A percentile compares a stretch with the other conserved stretches of the same genome.
Evolutionary conservation across 1,139 yeast species (phyloP).

Genomic region (Yamadazyma epiphylla): DNA sequence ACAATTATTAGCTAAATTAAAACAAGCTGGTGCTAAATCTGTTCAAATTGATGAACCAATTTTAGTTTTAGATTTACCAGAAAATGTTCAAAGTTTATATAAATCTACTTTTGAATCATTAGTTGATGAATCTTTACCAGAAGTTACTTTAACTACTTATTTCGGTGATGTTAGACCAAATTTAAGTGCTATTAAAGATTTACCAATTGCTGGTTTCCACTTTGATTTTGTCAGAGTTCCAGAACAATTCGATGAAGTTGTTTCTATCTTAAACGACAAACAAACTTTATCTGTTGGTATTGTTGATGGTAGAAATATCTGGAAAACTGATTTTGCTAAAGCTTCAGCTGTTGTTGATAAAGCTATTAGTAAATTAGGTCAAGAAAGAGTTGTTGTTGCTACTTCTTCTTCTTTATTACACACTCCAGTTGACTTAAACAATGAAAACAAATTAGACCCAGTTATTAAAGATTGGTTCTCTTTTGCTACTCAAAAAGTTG

Average conservation of each 20-base stretch:
- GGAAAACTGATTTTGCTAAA: conserved; percentile 93
- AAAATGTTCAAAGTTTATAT: conserved; percentile 77
- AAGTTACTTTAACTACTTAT: conserved; percentile 82
- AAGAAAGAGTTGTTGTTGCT: conserved; percentile 84
- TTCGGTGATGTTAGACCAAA: conserved; percentile 99
- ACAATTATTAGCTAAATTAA: conserved; percentile 81
- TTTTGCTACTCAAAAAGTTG: conserved; percentile 93
- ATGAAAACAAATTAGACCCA: conserved; percentile 86
- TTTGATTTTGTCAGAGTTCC: conserved; percentile 96
- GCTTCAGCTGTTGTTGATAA: conserved; percentile 78
- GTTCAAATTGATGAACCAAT: conserved; percentile 98
- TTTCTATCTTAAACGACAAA: conserved; percentile 52
- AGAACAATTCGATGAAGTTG: conserved; percentile 87
- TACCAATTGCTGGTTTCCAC: conserved; percentile 95
- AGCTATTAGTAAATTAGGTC: conserved; percentile 83
- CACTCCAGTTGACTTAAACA: conserved; percentile 94
- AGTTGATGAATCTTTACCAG: conserved; percentile 67
- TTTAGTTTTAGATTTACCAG: conserved; percentile 89
- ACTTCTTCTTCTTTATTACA: conserved; percentile 96
- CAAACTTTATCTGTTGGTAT: conserved; percentile 94
- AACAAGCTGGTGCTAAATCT: conserved; percentile 90
- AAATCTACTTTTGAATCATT: conserved; percentile 79
- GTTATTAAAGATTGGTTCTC: conserved; percentile 97
- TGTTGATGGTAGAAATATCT: conserved; percentile 98
- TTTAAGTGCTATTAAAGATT: conserved; percentile 79